Conservation (phyloP, 352 stramenopile species). For the Globisporangium mamillatum region DNA sequence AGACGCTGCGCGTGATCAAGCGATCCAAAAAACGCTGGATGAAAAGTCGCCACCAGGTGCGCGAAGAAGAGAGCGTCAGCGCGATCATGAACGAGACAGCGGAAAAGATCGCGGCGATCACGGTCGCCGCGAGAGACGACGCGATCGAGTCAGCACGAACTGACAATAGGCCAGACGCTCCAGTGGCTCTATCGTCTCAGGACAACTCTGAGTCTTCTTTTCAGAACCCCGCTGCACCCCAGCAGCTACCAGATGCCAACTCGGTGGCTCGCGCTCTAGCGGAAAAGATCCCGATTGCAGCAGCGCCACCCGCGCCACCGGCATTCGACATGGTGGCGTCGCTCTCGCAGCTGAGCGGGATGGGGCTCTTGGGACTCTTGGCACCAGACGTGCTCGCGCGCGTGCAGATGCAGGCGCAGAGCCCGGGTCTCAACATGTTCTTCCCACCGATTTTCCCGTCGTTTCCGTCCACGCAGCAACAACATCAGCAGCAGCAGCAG, state of each 20-base stretch:
- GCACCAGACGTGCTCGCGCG: conserved; percentile 8
- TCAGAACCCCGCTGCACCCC: background rate
- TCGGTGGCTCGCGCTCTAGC: background rate
- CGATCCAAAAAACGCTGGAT: conserved; percentile 63
- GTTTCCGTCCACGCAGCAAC: conserved; percentile 18
- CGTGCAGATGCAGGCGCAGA: conserved; percentile 35
- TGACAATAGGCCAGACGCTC: background rate
- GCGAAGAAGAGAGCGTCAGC: conserved; percentile 56
- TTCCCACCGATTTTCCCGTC: conserved; percentile 30
- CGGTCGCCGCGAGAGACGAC: conserved; percentile 11
- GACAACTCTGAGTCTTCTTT: background rate
- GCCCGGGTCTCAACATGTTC: conserved; percentile 37
- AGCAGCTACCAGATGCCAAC: background rate
- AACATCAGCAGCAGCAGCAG: conserved; percentile 24
- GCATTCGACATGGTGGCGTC: conserved; percentile 1
- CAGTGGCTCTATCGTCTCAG: background rate
- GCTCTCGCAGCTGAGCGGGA: conserved; percentile 7
- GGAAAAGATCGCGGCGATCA: conserved; percentile 38
- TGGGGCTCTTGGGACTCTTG: conserved; percentile 12
- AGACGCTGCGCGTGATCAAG: conserved; percentile 46
- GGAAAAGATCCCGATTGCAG: conserved; percentile 10
- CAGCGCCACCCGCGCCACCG: conserved; percentile 4
- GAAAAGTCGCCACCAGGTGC: conserved; percentile 53
- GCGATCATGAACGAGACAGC: conserved; percentile 40
- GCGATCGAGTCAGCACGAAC: background rate